phyloP scores from a whole-genome alignment of 2,329 filamentous ascomycete genomes.

The Coniochaeta sp. region DNA sequence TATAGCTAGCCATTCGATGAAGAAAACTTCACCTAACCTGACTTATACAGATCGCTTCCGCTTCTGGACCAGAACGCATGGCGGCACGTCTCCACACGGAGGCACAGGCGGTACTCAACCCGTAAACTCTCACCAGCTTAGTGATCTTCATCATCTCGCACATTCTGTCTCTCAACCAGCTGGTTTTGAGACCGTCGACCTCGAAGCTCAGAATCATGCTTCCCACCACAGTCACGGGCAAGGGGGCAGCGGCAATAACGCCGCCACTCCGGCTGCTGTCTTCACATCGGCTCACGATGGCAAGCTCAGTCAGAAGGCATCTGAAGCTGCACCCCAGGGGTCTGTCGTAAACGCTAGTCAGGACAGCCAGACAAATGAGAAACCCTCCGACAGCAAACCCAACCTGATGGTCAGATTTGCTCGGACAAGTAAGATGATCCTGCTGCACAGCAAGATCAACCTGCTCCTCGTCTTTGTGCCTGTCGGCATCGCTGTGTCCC shows the following conservation, averaged over 20 bases:
- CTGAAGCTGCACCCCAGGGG: conserved; percentile 1
- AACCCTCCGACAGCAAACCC: conserved; percentile 7
- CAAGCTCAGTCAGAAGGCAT: background rate
- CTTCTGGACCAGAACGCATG: conserved; percentile 38
- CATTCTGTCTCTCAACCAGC: background rate
- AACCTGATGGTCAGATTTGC: conserved; percentile 26
- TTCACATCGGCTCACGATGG: background rate
- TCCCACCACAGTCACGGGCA: background rate
- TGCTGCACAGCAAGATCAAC: conserved; percentile 59
- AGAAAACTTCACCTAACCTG: conserved; percentile 47
- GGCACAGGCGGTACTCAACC: conserved; percentile 2
- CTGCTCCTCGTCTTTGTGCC: conserved; percentile 64
- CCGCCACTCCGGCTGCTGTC: background rate
- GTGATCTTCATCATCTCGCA: background rate
- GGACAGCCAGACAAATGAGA: background rate
- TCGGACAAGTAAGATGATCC: conserved; percentile 39
- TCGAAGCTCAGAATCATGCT: background rate
- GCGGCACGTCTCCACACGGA: conserved; percentile 20
- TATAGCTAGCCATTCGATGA: conserved; percentile 42
- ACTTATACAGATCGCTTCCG: conserved; percentile 47
- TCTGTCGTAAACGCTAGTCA: conserved; percentile 1
- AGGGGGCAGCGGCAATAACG: background rate
- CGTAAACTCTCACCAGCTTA: background rate
- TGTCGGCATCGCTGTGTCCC: conserved; percentile 52
- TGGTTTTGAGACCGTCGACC: background rate